A percentile compares a stretch with the other conserved stretches of the same genome.
Evolutionary conservation across 441 rosid species (phyloP).

Genomic region (Hura crepitans): DNA sequence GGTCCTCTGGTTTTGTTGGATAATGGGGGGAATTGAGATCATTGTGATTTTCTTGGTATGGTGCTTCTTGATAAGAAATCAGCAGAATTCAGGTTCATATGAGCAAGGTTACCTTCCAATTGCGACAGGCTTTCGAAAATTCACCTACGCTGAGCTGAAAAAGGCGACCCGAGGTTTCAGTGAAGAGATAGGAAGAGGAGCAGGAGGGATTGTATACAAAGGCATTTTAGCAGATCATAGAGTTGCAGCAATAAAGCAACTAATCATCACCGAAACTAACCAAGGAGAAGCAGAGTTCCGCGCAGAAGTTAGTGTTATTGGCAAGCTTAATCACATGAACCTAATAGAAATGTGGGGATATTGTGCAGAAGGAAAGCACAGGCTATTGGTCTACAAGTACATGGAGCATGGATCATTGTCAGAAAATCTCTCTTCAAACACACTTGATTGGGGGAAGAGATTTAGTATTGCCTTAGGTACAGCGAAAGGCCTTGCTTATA

Average conservation of each 20-base stretch:
- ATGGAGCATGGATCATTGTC: constrained; percentile 33
- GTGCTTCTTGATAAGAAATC: constrained; percentile 17
- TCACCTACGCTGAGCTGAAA: constrained; percentile 24
- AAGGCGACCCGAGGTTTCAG: constrained; percentile 27
- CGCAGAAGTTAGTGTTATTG: constrained; percentile 31
- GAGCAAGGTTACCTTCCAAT: neutral
- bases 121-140: constrained; percentile 21
- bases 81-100: neutral
- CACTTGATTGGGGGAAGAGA: constrained; percentile 8
- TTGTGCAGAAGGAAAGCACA: constrained; percentile 34
- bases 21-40: constrained; percentile 27
- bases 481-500: constrained; percentile 19
- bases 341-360: constrained; percentile 41
- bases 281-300: constrained; percentile 39
- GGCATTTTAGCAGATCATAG: constrained; percentile 24
- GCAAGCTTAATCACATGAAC: constrained; percentile 40
- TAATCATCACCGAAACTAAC: constrained; percentile 17
- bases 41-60: constrained; percentile 19
- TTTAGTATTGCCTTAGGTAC: constrained; percentile 9
- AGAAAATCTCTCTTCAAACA: constrained; percentile 4
- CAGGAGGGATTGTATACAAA: constrained; percentile 32
- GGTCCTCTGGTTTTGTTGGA: constrained; percentile 16
- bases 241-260: constrained; percentile 29
- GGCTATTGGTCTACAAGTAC: constrained; percentile 30
- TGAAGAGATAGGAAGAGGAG: constrained; percentile 38